A percentile compares a stretch with the other conserved stretches of the same genome.
phyloP scores from a whole-genome alignment of 176 grass and related monocot species.

The Ananas comosus region DNA sequence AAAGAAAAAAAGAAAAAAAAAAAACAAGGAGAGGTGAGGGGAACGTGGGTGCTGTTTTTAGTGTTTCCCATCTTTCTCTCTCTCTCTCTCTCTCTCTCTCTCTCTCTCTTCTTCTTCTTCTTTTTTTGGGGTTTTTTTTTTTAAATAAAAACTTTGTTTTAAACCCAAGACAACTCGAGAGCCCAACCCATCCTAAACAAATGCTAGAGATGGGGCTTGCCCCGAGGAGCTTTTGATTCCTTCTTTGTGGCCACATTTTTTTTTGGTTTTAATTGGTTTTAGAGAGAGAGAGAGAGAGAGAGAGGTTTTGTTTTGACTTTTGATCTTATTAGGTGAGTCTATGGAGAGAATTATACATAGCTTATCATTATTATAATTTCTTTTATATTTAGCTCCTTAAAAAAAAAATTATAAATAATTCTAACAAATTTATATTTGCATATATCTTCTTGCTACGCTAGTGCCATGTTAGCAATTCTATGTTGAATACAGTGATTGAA shows the following conservation, averaged over 20 bases:
- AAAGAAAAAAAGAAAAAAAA: background rate
- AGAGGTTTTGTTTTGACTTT: conserved; percentile 19
- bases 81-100: background rate
- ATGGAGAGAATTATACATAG: no score
- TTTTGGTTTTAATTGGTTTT: background rate
- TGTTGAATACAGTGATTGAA: no score
- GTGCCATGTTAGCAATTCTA: no score
- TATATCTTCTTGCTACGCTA: no score
- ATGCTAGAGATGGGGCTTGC: conserved; percentile 8
- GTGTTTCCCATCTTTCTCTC: conserved; percentile 59
- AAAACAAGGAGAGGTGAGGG: conserved; percentile 44
- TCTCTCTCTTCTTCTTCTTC: no score
- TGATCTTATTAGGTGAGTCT: conserved; percentile 6
- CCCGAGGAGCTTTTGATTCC: conserved; percentile 71
- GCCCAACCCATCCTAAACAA: conserved; percentile 46
- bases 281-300: conserved; percentile 9
- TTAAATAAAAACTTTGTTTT: conserved; percentile 32
- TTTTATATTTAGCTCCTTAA: no score
- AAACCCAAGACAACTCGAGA: conserved; percentile 59
- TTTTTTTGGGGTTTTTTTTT: no score
- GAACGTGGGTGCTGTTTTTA: conserved; percentile 99
- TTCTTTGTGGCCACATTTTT: conserved; percentile 77
- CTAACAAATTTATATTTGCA: no score
- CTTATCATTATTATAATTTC: no score
- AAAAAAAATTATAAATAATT: no score